Conservation (phyloP, 352 stramenopile genomes). For the Globisporangium abappressorium region DNA sequence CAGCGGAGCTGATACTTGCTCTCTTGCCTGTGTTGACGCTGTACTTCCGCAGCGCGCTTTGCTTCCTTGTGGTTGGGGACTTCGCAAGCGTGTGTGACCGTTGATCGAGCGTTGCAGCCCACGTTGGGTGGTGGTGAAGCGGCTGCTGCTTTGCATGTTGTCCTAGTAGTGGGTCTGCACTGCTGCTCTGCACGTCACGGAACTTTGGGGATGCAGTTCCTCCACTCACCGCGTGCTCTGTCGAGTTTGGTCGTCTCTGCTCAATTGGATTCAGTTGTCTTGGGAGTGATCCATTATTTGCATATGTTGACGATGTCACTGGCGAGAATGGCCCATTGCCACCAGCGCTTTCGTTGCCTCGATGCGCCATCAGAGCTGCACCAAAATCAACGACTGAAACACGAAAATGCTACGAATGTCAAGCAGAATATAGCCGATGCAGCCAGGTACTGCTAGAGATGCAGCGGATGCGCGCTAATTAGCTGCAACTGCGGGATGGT, state of each 20-base stretch:
- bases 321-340: background rate
- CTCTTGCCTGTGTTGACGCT: slow-evolving; percentile 5
- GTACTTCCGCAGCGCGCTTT: slow-evolving; percentile 10
- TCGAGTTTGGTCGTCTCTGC: slow-evolving; percentile 1
- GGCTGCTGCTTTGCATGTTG: background rate
- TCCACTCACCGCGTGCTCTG: background rate
- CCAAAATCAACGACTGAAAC: background rate
- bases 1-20: slow-evolving; percentile 9
- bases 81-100: slow-evolving; percentile 5
- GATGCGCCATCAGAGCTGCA: slow-evolving; percentile 6
- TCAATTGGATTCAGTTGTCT: slow-evolving; percentile 9
- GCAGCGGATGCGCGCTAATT: background rate
- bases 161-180: background rate
- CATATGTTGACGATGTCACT: background rate
- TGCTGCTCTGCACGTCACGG: slow-evolving; percentile 5
- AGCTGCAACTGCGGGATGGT: background rate
- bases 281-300: background rate
- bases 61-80: slow-evolving; percentile 2
- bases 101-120: slow-evolving; percentile 10
- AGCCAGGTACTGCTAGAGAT: background rate
- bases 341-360: background rate
- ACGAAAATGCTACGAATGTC: slow-evolving; percentile 2
- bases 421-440: background rate
- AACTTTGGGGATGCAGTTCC: background rate
- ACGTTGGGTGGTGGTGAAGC: slow-evolving; percentile 2